Base-by-base conservation (phyloP, 2,329 filamentous ascomycete species). In the Chrysoporthe cubensis region DNA sequence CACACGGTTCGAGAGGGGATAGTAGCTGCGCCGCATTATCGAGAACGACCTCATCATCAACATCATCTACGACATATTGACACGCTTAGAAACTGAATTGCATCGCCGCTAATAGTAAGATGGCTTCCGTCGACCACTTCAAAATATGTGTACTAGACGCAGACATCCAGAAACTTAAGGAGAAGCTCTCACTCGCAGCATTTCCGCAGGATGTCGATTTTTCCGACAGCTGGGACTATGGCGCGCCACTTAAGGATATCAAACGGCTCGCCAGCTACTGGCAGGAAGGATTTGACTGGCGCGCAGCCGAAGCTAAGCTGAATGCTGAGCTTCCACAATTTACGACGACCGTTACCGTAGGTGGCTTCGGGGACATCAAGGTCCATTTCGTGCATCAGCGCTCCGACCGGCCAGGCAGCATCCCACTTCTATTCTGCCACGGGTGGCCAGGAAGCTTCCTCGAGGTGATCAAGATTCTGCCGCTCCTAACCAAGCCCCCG, bases 381-480 rank as follows among this genome's bases (percentile, higher is more conserved):
- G 80, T 92, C 3, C 90, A 92, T 77, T 91, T 89, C 74, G 76
- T 92, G 2, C 86, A 89, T 75, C 81, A 88, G 72, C 82, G 76
- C 18, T 65, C 62, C 11, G 11, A 34, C 2, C 21, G 50, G 16
- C 62, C 65, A 0, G 74, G 77, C 61, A 79, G 80, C 7, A 76
- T 81, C 32, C 81, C 81, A 1, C 73, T 82, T 14, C 70, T 82
- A 0, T 80, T 82, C 64, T 62, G 79, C 14, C 81, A 83, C 71
- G 80, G 80, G 56, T 82, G 81, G 80, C 80, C 81, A 1, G 79
- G 80, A 0, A 78, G 75, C 4, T 81, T 82, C 60, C 68, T 80
- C 5, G 80, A 83, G 71, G 73, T 78, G 6, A 69, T 71, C 16
- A 74, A 74, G 34, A 74, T 83, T 40, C 72, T 82, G 48, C 73